Evolutionary conservation across 257 asterid genomes (phyloP), one percentile per base, ranked within the genome.

Genomic region (Fraxinus cuspidata): DNA sequence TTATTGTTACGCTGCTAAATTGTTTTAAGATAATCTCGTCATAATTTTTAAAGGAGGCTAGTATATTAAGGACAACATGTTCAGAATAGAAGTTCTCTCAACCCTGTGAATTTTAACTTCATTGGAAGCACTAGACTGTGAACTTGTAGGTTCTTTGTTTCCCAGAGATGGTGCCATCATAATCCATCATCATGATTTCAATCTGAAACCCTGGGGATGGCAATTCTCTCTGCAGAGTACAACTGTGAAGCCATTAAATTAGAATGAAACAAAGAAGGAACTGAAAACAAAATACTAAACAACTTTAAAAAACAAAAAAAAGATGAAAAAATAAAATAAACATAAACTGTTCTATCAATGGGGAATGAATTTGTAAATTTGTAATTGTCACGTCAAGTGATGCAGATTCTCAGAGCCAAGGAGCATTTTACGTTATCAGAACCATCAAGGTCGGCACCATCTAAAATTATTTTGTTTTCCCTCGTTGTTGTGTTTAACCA

Each of bases 181-280:
- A n/a, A n/a, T n/a, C n/a, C n/a, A n/a, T n/a, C 98, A 94, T 91
- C 81, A 91, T 94, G 19, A 92, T 89, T 85, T 92, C 99, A 32
- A 91, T 91, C 74, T 91, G 87, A 83, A 94, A 94, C 74, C 98
- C 99, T 1, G 99, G 98, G 79, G 99, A 83, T 31, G 98, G 99
- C 81, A 94, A 81, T 83, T 94, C 92, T 84, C 99, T 94, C 99
- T 94, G 91, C 86, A 80, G 42, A 76, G 51, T 16, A 42, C 31
- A 29, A 25, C 58, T 35, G 25, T 18, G 27, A 75, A 74, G 69
- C 49, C 7, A 47, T 74, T 78, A 53, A 5, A 10, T 53, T 27
- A 53, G 64, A 53, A 53, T 1, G 27, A 37, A 23, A 15, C 68
- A 19, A 63, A 56, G 29, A 78, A 9, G 18, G 65, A 32, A 65